These are phyloP conservation scores for Boletus speciosus DNA, from an alignment of 768 basidiomycete species.

Conservation along the genomic window DNA sequence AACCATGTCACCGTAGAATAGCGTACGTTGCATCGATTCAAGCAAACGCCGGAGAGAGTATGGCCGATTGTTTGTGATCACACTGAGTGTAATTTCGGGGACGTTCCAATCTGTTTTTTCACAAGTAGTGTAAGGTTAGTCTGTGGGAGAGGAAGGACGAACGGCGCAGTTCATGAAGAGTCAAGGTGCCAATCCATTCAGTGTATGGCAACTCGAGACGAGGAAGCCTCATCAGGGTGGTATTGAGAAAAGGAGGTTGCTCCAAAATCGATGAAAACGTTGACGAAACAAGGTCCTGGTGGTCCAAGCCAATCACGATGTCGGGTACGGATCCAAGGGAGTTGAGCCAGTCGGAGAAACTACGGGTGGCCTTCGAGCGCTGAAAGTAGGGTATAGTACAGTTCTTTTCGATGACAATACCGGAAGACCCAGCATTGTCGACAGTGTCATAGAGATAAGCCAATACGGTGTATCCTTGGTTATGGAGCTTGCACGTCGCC, in stretches of 20 bases:
- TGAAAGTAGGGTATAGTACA: constrained; percentile 19
- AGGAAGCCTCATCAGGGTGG: constrained; percentile 43
- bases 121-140: constrained; percentile 1
- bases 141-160: constrained; percentile 13
- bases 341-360: constrained; percentile 32
- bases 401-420: constrained; percentile 10
- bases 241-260: constrained; percentile 22
- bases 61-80: constrained; percentile 78
- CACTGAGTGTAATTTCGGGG: constrained; percentile 63
- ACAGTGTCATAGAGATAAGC: constrained; percentile 31
- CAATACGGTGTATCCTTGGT: constrained; percentile 28
- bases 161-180: constrained; percentile 44
- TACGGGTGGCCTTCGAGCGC: constrained; percentile 5
- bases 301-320: constrained; percentile 34
- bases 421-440: not conserved
- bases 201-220: constrained; percentile 47
- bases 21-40: constrained; percentile 50
- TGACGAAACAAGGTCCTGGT: constrained; percentile 26
- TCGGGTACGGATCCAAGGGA: constrained; percentile 28
- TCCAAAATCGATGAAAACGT: constrained; percentile 19
- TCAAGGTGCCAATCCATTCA: constrained; percentile 61
- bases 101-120: constrained; percentile 63
- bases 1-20: constrained; percentile 69
- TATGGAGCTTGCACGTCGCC: constrained; percentile 35
- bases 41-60: constrained; percentile 66